These are phyloP conservation scores for Ogataea hybrid DNA, from an alignment of 1,139 yeast species.

Conservation along the genomic window DNA sequence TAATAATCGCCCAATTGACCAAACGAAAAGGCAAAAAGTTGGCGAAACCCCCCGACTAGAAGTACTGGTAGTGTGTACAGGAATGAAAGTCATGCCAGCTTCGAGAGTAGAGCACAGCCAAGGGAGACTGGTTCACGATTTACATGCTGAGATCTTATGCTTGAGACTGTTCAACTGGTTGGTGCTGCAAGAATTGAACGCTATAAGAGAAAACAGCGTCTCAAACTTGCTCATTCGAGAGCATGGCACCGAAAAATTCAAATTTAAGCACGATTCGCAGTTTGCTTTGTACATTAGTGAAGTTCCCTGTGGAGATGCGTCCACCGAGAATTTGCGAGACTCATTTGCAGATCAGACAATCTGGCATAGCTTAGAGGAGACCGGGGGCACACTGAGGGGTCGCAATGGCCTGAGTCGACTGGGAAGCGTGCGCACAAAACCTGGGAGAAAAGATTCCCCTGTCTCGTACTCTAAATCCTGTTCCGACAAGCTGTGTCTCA, in stretches of 20 bases:
- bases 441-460: constrained; percentile 79
- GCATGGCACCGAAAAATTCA: constrained; percentile 22
- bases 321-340: constrained; percentile 47
- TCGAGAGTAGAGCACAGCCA: constrained; percentile 32
- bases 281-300: constrained; percentile 72
- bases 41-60: constrained; percentile 20
- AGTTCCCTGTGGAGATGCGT: constrained; percentile 92
- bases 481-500: constrained; percentile 72
- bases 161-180: constrained; percentile 62
- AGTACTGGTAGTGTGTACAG: constrained; percentile 66
- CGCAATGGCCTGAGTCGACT: constrained; percentile 53
- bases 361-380: constrained; percentile 27
- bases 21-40: constrained; percentile 8
- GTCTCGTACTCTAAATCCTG: constrained; percentile 78
- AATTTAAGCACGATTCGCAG: constrained; percentile 11
- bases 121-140: constrained; percentile 75
- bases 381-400: constrained; percentile 50
- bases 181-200: constrained; percentile 34
- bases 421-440: constrained; percentile 84
- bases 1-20: background rate
- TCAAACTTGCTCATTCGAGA: constrained; percentile 10
- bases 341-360: constrained; percentile 27
- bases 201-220: constrained; percentile 2
- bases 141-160: constrained; percentile 84
- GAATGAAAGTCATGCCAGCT: constrained; percentile 77